Evolutionary conservation across 805 yeast species (phyloP).

Genomic region (Metschnikowia gruessii): DNA sequence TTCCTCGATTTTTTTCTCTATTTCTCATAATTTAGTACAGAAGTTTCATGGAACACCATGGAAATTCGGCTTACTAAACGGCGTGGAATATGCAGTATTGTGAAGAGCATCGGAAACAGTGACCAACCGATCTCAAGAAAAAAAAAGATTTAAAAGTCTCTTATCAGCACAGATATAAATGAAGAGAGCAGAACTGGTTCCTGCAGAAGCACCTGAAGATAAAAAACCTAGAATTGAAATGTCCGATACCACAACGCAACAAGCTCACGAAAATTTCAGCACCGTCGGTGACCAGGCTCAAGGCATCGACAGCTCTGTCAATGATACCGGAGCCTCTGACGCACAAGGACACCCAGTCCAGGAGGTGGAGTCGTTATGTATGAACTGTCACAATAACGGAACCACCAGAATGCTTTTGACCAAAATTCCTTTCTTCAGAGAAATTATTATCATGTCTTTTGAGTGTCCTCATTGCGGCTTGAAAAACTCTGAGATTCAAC

Average conservation of each 20-base stretch:
- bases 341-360: slow-evolving; percentile 92
- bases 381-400: slow-evolving; percentile 91
- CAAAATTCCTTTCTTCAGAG: slow-evolving; percentile 86
- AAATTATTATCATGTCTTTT: slow-evolving; percentile 90
- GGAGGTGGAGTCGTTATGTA: slow-evolving; percentile 91
- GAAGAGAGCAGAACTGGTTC: slow-evolving; percentile 17
- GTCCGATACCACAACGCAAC: slow-evolving; percentile 9
- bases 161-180: slow-evolving; percentile 3
- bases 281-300: slow-evolving; percentile 33
- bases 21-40: not conserved
- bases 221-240: slow-evolving; percentile 19
- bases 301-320: slow-evolving; percentile 45
- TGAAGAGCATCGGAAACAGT: slow-evolving; percentile 10
- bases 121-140: not conserved
- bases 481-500: slow-evolving; percentile 88
- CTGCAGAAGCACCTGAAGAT: slow-evolving; percentile 14
- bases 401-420: slow-evolving; percentile 80
- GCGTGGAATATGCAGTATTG: slow-evolving; percentile 9
- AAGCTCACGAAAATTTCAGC: slow-evolving; percentile 16
- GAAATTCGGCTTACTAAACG: slow-evolving; percentile 9
- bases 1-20: not conserved
- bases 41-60: slow-evolving; percentile 2
- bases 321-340: slow-evolving; percentile 71
- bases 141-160: slow-evolving; percentile 2
- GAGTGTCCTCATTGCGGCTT: slow-evolving; percentile 94